These are phyloP conservation scores for Daldinia concentrica DNA, from an alignment of 495 filamentous ascomycete species.

Conservation along the genomic window DNA sequence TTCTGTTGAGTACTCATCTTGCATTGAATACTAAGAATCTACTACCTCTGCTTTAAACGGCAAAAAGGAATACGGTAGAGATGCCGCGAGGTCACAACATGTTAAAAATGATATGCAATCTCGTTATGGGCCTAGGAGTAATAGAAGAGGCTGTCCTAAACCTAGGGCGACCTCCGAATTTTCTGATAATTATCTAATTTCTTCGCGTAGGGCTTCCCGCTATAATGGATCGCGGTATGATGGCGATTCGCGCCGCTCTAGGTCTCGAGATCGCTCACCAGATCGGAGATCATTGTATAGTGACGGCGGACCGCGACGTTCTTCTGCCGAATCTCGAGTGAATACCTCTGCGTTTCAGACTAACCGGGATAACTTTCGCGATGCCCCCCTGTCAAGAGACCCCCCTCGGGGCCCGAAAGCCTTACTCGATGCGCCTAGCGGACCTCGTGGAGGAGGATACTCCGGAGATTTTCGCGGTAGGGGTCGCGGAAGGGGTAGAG, in stretches of 20 bases:
- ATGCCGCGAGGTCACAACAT: background rate
- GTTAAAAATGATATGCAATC: background rate
- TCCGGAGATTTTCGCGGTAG: conserved; percentile 58
- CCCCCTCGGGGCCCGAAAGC: conserved; percentile 79
- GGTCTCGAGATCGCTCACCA: conserved; percentile 68
- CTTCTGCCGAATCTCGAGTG: conserved; percentile 58
- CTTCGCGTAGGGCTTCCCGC: conserved; percentile 52
- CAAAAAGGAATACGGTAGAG: background rate
- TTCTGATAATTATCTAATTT: conserved; percentile 16
- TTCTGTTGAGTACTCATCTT: background rate
- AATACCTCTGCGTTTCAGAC: conserved; percentile 58
- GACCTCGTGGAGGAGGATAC: conserved; percentile 61
- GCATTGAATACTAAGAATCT: background rate
- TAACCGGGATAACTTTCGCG: conserved; percentile 60
- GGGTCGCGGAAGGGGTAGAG: conserved; percentile 58
- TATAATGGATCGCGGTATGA: conserved; percentile 58
- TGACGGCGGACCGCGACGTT: conserved; percentile 59
- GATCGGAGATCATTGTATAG: conserved; percentile 61
- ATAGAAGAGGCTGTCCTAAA: background rate
- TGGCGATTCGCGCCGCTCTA: conserved; percentile 58
- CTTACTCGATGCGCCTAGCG: conserved; percentile 69
- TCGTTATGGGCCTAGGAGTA: background rate
- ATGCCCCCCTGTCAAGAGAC: conserved; percentile 52
- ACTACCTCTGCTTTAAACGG: background rate
- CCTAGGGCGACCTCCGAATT: background rate